Conservation (phyloP, 1,284 basidiomycete genomes). For the Tilletia horrida region DNA sequence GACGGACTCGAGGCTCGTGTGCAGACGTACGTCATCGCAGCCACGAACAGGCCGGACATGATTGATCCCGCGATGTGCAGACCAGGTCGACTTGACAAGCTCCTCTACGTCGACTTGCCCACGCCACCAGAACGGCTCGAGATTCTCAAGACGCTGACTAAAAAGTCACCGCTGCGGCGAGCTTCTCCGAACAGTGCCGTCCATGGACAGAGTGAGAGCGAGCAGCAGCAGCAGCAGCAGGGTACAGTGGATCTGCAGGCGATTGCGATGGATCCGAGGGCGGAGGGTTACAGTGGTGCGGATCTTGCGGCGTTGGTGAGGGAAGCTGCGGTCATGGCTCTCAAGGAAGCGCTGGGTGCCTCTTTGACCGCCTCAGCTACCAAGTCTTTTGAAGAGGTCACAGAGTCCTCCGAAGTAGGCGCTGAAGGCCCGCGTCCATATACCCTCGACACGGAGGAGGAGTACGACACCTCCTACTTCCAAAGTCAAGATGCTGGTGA, state of each 20-base stretch:
- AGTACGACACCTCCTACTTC: background rate
- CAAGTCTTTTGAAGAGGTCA: background rate
- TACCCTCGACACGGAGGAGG: background rate
- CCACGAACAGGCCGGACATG: conserved; percentile 98
- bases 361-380: conserved; percentile 22
- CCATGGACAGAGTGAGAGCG: conserved; percentile 73
- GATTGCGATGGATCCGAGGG: conserved; percentile 37
- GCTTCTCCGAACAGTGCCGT: conserved; percentile 76
- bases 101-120: conserved; percentile 92
- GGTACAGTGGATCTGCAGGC: conserved; percentile 33
- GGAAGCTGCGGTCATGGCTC: conserved; percentile 78
- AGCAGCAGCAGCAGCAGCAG: background rate
- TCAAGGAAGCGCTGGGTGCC: conserved; percentile 60
- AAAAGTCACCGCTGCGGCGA: conserved; percentile 77
- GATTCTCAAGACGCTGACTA: conserved; percentile 64
- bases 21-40: conserved; percentile 92
- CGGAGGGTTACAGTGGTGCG: conserved; percentile 51
- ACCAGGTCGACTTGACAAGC: conserved; percentile 90
- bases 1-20: conserved; percentile 82
- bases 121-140: conserved; percentile 73
- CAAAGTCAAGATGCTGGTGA: background rate
- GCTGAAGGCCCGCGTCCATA: no score
- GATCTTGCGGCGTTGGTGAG: conserved; percentile 51
- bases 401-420: background rate
- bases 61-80: conserved; percentile 98